Base-by-base conservation (phyloP, 1,284 basidiomycete species). In the Xanthoconium separans region DNA sequence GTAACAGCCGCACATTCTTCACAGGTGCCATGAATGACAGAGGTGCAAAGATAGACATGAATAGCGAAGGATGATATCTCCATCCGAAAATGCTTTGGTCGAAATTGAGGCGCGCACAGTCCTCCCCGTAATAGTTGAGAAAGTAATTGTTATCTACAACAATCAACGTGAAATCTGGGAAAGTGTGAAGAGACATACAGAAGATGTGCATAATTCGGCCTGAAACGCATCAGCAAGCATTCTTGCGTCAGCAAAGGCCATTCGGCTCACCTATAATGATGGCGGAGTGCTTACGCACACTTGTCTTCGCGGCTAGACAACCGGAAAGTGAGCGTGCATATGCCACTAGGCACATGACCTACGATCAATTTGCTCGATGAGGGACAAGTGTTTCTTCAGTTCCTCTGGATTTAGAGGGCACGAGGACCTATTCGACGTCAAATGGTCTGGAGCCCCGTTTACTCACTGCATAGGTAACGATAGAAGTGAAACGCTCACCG, bases 61-160 rank as follows among this genome's bases (percentile, higher is more conserved):
- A 57, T 2, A 52, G 49, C 9, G 77, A 73, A 20, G 70, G 66
- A 16, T 55, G 58, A 50, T 59, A 58, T 48, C 30, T 58, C 60
- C 51, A 71, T 57, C 59, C 73, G 60, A 71, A 62, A 3, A 82
- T 63, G 3, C 75, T 75, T 56, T 79, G 74, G 47, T 77, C 69
- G 8, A 73, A 71, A 40, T 73, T 66, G 7, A 83, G 71, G 1
- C 84, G 80, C 0, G 78, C 80, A 30, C 73, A 74, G 0, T 74
- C 68, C 60, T 83, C 76, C 3, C 83, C 85, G 27, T 82, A 65
- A 57, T 76, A 79, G 56, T 85, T 75, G 6, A 79, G 34, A 58
- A 80, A 83, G 31, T 73, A 73, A 41, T 77, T 70, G 20, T 69
- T 68, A 44, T 62, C 68, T 70, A 42, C n/a, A 20, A 44, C 12